Evolutionary conservation across 2,329 filamentous ascomycete species (phyloP).

Genomic region (Pseudogymnoascus sp.): DNA sequence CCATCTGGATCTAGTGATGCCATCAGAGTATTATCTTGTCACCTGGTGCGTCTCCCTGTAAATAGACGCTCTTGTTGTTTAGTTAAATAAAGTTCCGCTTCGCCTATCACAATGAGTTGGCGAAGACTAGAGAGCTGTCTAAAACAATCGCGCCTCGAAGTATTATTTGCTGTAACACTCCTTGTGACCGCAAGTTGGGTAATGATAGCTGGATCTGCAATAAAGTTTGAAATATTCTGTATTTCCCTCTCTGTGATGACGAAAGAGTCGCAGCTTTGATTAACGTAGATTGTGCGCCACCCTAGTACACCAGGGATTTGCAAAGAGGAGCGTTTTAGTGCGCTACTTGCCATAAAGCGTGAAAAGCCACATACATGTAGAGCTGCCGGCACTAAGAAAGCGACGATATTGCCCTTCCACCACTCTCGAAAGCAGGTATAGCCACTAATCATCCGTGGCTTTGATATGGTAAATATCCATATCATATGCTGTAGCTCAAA

Average conservation of each 20-base stretch:
- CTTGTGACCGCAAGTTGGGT: neutral
- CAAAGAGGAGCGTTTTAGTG: conserved; percentile 10
- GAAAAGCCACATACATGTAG: conserved; percentile 12
- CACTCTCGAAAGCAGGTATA: conserved; percentile 11
- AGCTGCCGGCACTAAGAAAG: conserved; percentile 11
- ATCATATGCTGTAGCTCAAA: conserved; percentile 14
- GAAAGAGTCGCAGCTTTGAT: conserved; percentile 8
- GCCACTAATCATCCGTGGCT: conserved; percentile 11
- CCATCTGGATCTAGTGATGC: no score
- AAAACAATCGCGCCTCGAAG: neutral
- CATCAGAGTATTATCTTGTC: no score
- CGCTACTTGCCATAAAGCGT: conserved; percentile 10
- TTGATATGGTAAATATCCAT: conserved; percentile 13
- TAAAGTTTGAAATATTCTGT: neutral
- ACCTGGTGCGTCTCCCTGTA: no score
- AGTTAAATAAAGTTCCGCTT: no score
- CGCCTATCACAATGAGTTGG: no score
- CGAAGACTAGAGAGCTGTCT: neutral
- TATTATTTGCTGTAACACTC: neutral
- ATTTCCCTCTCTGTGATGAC: conserved; percentile 8
- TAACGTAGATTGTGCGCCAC: conserved; percentile 9
- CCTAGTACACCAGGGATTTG: conserved; percentile 10
- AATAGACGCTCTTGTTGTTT: no score
- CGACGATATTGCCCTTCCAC: conserved; percentile 11
- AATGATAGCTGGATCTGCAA: neutral